Conservation (phyloP, 2,329 filamentous ascomycete species). For the Curvularia spicifera region DNA sequence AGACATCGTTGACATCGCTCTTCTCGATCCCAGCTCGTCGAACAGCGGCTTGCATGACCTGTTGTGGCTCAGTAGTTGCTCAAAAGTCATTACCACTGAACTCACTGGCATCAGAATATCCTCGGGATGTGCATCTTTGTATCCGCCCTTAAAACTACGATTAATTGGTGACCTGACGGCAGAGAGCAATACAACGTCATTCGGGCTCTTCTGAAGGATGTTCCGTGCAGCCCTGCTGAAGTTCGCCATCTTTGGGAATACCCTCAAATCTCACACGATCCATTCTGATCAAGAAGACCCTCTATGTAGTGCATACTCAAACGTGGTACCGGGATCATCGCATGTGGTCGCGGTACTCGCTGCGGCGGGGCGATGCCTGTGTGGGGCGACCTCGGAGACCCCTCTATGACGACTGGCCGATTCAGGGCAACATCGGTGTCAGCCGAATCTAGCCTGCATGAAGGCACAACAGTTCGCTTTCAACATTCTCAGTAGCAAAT, state of each 20-base stretch:
- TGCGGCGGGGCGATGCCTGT: constrained; percentile 41
- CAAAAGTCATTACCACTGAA: constrained; percentile 62
- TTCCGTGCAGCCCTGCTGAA: constrained; percentile 51
- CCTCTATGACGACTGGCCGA: constrained; percentile 39
- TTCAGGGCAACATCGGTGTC: constrained; percentile 16
- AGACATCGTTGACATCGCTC: constrained; percentile 35
- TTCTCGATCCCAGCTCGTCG: constrained; percentile 36
- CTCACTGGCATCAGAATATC: constrained; percentile 71
- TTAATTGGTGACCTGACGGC: constrained; percentile 85
- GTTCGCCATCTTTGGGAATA: constrained; percentile 31
- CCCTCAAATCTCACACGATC: background rate
- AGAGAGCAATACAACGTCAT: constrained; percentile 94
- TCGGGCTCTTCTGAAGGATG: constrained; percentile 84
- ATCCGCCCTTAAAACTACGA: constrained; percentile 87
- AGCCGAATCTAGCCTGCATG: constrained; percentile 13
- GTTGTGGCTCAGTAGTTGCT: constrained; percentile 60
- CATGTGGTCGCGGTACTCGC: constrained; percentile 20
- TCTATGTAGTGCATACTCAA: constrained; percentile 17
- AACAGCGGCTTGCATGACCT: constrained; percentile 72
- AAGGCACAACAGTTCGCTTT: constrained; percentile 10
- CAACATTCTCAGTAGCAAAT: constrained; percentile 8
- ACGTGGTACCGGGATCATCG: constrained; percentile 30
- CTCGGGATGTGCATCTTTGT: constrained; percentile 92
- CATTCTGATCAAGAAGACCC: constrained; percentile 4
- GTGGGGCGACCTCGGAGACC: constrained; percentile 40